Percentiles rank a stretch among this genome's conserved stretches.
phyloP scores from a whole-genome alignment of 371 early-diverging fungal genomes.

The Lichtheimia ramosa region DNA sequence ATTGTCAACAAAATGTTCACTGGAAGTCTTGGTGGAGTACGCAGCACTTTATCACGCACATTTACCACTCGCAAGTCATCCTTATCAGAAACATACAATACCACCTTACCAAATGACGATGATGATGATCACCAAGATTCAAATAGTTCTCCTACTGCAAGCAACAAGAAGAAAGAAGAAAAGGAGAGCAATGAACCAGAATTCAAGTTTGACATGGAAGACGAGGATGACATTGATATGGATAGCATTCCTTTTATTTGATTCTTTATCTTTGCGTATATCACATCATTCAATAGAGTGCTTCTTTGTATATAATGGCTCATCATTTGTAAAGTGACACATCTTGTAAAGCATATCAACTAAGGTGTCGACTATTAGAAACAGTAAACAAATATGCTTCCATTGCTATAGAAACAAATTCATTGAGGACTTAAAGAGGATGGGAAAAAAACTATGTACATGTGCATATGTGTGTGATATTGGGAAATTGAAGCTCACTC shows the following conservation, averaged over 20 bases:
- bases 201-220: constrained; percentile 20
- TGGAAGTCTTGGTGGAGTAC: constrained; percentile 26
- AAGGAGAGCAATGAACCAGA: neutral
- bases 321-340: no score
- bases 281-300: no score
- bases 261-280: constrained; percentile 1
- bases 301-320: no score
- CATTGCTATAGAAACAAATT: neutral
- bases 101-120: constrained; percentile 11
- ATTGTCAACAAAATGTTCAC: constrained; percentile 28
- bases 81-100: constrained; percentile 9
- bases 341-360: no score
- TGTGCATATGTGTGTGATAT: neutral
- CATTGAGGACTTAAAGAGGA: neutral
- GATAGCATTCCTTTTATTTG: constrained; percentile 57
- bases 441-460: neutral
- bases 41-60: constrained; percentile 37
- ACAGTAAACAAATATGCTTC: neutral
- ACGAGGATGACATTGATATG: constrained; percentile 53
- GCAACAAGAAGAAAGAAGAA: constrained; percentile 20
- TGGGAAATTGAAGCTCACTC: constrained; percentile 14
- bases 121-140: constrained; percentile 8
- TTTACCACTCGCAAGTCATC: constrained; percentile 22
- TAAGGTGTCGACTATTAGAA: neutral
- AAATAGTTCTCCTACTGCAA: neutral